Conservation (phyloP, 805 yeast species). For the Kockiozyma suomiensis region DNA sequence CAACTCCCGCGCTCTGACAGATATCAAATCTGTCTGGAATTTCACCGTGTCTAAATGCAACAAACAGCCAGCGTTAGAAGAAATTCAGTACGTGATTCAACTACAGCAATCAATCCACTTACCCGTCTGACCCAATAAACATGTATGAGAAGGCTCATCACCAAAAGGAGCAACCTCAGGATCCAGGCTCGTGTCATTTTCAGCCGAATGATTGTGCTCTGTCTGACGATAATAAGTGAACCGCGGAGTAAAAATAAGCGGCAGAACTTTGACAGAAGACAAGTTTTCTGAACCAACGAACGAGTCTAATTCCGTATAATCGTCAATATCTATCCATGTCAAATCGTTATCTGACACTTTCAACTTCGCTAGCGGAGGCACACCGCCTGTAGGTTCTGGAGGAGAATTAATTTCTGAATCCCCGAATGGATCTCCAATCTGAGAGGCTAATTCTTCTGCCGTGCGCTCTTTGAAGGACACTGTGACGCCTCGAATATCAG, state of each 20-base stretch:
- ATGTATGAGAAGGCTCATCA: constrained; percentile 60
- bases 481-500: constrained; percentile 68
- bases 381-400: constrained; percentile 31
- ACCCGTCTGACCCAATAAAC: constrained; percentile 47
- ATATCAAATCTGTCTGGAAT: constrained; percentile 54
- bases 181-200: constrained; percentile 36
- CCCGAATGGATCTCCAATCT: constrained; percentile 35
- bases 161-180: constrained; percentile 51
- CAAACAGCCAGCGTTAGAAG: not conserved
- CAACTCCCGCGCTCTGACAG: constrained; percentile 46
- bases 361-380: constrained; percentile 38
- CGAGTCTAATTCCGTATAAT: constrained; percentile 65
- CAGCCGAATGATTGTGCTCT: constrained; percentile 43
- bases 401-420: constrained; percentile 21
- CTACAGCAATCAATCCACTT: not conserved
- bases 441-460: constrained; percentile 44
- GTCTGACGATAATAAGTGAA: constrained; percentile 72
- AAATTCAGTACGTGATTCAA: too few species aligned
- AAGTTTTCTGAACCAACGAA: constrained; percentile 32
- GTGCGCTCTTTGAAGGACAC: constrained; percentile 65
- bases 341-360: constrained; percentile 42
- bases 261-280: constrained; percentile 53
- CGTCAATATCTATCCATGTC: constrained; percentile 75
- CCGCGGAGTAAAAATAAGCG: constrained; percentile 67
- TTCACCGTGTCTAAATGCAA: constrained; percentile 51